These are phyloP conservation scores for Soucietia sequanensis DNA, from an alignment of 805 yeast genomes.

Conservation along the genomic window DNA sequence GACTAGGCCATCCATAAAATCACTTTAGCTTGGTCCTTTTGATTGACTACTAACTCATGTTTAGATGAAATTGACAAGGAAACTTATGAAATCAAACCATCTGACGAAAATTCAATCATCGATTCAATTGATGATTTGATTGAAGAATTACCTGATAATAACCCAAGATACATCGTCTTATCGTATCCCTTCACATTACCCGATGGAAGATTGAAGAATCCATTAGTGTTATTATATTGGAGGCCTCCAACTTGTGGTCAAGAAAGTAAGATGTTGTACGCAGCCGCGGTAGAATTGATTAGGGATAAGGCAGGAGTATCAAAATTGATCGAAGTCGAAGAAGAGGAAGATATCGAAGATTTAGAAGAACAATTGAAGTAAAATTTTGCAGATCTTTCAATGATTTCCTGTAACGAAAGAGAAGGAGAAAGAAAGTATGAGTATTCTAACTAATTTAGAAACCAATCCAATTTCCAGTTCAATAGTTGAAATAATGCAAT, in stretches of 20 bases:
- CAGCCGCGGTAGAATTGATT: slow-evolving; percentile 82
- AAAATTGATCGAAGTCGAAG: slow-evolving; percentile 57
- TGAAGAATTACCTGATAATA: slow-evolving; percentile 78
- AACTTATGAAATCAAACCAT: slow-evolving; percentile 50
- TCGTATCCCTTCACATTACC: slow-evolving; percentile 68
- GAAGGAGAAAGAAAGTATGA: too few relatives aligned
- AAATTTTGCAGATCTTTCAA: too few relatives aligned
- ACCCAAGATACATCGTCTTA: slow-evolving; percentile 72
- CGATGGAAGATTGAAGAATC: slow-evolving; percentile 75
- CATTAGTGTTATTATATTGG: slow-evolving; percentile 82
- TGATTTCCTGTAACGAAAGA: too few relatives aligned
- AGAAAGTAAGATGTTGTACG: slow-evolving; percentile 81
- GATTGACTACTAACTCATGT: too few relatives aligned
- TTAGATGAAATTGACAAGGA: slow-evolving; percentile 54
- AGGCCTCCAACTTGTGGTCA: slow-evolving; percentile 85
- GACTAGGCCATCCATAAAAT: too few relatives aligned
- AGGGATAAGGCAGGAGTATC: slow-evolving; percentile 79
- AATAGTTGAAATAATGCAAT: too few relatives aligned
- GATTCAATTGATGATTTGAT: slow-evolving; percentile 57
- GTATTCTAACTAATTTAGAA: too few relatives aligned
- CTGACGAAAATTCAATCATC: slow-evolving; percentile 47
- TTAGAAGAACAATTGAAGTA: slow-evolving; percentile 43
- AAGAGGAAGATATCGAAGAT: slow-evolving; percentile 69
- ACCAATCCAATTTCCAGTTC: too few relatives aligned
- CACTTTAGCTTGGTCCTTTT: too few relatives aligned